Evolutionary conservation across 345 rosid genomes (phyloP).

Genomic region (Lepidium aucheri): DNA sequence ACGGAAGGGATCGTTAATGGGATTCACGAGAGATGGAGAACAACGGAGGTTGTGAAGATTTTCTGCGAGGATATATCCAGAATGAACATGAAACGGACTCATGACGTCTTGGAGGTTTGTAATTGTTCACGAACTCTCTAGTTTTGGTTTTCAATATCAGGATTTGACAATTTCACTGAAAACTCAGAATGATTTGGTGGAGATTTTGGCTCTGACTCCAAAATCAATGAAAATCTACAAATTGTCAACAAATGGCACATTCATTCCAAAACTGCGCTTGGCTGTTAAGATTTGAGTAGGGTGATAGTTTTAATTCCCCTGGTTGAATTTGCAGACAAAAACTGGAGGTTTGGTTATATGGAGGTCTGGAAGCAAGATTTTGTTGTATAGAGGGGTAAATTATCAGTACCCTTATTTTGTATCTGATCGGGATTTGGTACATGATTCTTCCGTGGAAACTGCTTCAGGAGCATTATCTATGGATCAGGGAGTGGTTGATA

Average conservation of each 20-base stretch:
- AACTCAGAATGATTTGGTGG: neutral
- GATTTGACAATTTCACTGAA: neutral
- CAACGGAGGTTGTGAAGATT: conserved; percentile 69
- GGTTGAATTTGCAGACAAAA: conserved; percentile 49
- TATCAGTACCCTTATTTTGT: conserved; percentile 80
- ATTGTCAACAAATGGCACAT: neutral
- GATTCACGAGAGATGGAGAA: conserved; percentile 94
- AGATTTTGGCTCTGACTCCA: neutral
- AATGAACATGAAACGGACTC: conserved; percentile 93
- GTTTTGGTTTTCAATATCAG: neutral
- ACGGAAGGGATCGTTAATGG: conserved; percentile 97
- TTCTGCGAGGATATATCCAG: conserved; percentile 73
- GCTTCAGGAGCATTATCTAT: conserved; percentile 13
- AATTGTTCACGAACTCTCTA: neutral
- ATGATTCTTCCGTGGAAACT: conserved; percentile 25
- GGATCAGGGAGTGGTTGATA: conserved; percentile 22
- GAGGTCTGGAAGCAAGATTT: conserved; percentile 86
- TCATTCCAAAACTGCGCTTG: neutral
- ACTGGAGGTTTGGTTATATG: conserved; percentile 95
- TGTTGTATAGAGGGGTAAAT: conserved; percentile 71
- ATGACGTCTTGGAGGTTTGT: conserved; percentile 84
- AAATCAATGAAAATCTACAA: neutral
- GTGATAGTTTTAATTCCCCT: conserved; percentile 4
- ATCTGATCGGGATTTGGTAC: conserved; percentile 25
- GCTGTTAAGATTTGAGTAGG: neutral